These are phyloP conservation scores for Abrus pulchellus DNA, from an alignment of 306 rosid genomes.

Conservation along the genomic window DNA sequence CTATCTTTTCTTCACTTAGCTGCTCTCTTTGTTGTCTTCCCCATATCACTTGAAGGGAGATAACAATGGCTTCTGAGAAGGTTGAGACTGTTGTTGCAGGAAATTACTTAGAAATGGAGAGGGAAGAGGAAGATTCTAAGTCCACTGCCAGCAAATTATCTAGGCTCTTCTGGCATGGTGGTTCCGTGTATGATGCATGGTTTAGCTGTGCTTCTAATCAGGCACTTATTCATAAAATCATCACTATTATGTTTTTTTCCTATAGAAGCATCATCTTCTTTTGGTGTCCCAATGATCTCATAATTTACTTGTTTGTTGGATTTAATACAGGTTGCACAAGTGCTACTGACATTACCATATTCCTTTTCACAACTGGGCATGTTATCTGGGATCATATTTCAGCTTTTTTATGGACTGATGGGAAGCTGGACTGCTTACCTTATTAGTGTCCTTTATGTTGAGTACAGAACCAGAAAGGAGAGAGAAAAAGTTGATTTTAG, in stretches of 20 bases:
- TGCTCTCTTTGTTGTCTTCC: too few relatives aligned
- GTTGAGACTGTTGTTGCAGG: slow-evolving; percentile 96
- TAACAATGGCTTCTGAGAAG: slow-evolving; percentile 92
- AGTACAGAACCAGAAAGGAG: slow-evolving; percentile 96
- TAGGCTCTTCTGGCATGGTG: slow-evolving; percentile 86
- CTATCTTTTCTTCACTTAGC: slow-evolving; percentile 52
- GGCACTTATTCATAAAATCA: slow-evolving; percentile 53
- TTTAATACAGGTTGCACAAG: slow-evolving; percentile 91
- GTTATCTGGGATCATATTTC: slow-evolving; percentile 90
- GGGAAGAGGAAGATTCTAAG: slow-evolving; percentile 71
- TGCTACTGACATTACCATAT: slow-evolving; percentile 93
- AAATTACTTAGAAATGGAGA: slow-evolving; percentile 93
- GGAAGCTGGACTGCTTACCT: slow-evolving; percentile 99
- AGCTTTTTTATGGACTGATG: slow-evolving; percentile 92
- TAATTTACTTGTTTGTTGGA: slow-evolving; percentile 24
- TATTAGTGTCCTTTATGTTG: slow-evolving; percentile 89
- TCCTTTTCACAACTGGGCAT: slow-evolving; percentile 97
- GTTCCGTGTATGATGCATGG: slow-evolving; percentile 99
- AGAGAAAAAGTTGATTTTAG: slow-evolving; percentile 96
- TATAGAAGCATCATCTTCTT: neutral
- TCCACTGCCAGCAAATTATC: slow-evolving; percentile 68
- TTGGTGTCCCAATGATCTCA: neutral
- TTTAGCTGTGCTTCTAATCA: slow-evolving; percentile 98
- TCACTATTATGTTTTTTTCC: neutral
- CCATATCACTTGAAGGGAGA: slow-evolving; percentile 42